Conservation (phyloP, 2,329 filamentous ascomycete species). For the Neofusicoccum laricinum region DNA sequence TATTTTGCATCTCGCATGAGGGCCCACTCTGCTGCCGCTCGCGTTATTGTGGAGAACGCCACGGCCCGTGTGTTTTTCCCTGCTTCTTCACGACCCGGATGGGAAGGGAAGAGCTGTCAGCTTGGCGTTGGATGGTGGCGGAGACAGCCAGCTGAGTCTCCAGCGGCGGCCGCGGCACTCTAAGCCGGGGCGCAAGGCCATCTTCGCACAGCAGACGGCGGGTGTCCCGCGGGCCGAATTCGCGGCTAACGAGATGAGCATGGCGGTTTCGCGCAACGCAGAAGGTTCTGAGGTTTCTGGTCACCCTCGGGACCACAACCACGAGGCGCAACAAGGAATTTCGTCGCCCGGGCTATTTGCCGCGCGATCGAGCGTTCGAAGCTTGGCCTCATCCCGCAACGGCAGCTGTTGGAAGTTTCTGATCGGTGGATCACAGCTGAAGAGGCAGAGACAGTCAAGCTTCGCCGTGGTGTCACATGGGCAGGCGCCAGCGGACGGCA, state of each 20-base stretch:
- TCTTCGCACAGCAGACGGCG: background rate
- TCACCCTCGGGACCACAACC: too few species aligned
- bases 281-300: too few species aligned
- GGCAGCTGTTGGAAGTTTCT: too few species aligned
- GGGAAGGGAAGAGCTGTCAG: background rate
- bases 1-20: background rate
- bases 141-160: background rate
- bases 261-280: background rate
- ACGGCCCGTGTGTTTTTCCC: background rate
- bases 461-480: background rate
- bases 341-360: background rate
- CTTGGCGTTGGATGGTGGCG: background rate
- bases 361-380: background rate
- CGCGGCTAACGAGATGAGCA: background rate
- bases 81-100: background rate
- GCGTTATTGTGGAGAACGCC: background rate
- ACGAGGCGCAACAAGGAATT: background rate
- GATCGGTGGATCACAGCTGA: background rate
- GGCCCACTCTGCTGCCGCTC: too few species aligned
- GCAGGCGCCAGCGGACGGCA: background rate
- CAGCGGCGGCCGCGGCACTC: background rate
- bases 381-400: background rate
- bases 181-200: background rate
- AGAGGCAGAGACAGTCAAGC: background rate
- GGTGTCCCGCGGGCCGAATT: background rate